A percentile compares a stretch with the other conserved stretches of the same genome.
phyloP scores from a whole-genome alignment of 768 basidiomycete species.

The Leccinum fibrillosum region DNA sequence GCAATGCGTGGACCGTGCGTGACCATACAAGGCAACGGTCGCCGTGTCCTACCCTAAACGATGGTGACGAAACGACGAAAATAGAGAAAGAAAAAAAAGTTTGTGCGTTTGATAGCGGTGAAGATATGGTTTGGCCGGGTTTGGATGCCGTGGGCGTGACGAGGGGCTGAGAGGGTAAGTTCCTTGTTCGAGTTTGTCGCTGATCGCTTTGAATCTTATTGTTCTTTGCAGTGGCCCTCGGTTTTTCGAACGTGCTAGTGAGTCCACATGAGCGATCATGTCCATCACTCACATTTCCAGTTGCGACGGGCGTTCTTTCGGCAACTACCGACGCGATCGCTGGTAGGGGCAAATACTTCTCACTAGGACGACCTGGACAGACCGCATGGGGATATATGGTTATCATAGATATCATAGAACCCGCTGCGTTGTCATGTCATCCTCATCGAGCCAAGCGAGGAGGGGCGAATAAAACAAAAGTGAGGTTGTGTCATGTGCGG shows the following conservation, averaged over 20 bases:
- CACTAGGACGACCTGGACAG: neutral
- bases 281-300: neutral
- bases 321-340: conserved; percentile 19
- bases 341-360: neutral
- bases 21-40: conserved; percentile 5
- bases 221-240: neutral
- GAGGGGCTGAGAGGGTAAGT: neutral
- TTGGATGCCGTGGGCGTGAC: neutral
- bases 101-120: neutral
- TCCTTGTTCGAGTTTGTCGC: neutral
- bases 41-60: neutral
- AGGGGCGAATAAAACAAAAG: neutral
- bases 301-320: neutral
- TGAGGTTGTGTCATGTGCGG: neutral
- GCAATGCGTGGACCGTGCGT: neutral
- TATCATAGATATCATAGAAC: conserved; percentile 12
- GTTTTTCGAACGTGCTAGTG: neutral
- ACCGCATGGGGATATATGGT: conserved; percentile 13
- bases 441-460: neutral
- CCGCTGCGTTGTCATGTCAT: neutral
- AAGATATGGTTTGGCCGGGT: neutral
- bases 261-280: neutral
- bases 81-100: conserved; percentile 1
- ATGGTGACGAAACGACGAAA: neutral
- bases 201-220: neutral